A percentile compares a stretch with the other conserved stretches of the same genome.
These are phyloP conservation scores for Micractinium sp. DNA, from an alignment of 139 green algal genomes.

Conservation along the genomic window DNA sequence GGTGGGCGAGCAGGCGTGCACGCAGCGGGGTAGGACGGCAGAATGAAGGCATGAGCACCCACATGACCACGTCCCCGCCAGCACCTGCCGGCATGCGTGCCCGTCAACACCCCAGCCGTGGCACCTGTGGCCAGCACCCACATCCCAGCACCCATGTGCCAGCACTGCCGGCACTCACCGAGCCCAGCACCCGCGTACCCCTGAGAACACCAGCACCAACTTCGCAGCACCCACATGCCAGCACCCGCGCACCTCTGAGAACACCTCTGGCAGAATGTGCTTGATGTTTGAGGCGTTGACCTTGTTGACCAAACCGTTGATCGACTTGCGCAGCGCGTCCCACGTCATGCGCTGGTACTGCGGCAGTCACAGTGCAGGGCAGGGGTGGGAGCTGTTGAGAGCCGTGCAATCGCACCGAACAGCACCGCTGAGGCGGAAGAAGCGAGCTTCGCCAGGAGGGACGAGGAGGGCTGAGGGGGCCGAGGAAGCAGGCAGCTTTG, in stretches of 20 bases:
- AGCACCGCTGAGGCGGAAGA: background rate
- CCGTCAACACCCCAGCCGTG: too few species aligned
- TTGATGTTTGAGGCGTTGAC: slow-evolving; percentile 94
- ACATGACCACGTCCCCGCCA: too few species aligned
- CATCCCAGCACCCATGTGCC: too few species aligned
- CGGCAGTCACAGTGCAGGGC: background rate
- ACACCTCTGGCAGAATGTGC: slow-evolving; percentile 94
- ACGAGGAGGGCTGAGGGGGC: too few species aligned
- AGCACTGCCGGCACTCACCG: background rate
- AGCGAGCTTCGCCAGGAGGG: too few species aligned
- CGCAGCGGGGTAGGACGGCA: background rate
- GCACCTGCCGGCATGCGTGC: too few species aligned
- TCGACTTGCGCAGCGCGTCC: slow-evolving; percentile 88
- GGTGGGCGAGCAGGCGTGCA: background rate
- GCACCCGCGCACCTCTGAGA: slow-evolving; percentile 72
- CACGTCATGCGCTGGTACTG: slow-evolving; percentile 91
- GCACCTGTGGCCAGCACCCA: too few species aligned
- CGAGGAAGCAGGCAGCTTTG: too few species aligned
- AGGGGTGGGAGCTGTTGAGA: background rate
- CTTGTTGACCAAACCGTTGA: slow-evolving; percentile 99
- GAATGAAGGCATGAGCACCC: background rate
- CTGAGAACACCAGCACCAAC: too few species aligned
- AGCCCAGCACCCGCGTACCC: background rate
- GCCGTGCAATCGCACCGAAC: background rate
- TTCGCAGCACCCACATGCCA: background rate